Base-by-base conservation (phyloP, 805 yeast genomes). In the Limtongozyma cylindracea region DNA sequence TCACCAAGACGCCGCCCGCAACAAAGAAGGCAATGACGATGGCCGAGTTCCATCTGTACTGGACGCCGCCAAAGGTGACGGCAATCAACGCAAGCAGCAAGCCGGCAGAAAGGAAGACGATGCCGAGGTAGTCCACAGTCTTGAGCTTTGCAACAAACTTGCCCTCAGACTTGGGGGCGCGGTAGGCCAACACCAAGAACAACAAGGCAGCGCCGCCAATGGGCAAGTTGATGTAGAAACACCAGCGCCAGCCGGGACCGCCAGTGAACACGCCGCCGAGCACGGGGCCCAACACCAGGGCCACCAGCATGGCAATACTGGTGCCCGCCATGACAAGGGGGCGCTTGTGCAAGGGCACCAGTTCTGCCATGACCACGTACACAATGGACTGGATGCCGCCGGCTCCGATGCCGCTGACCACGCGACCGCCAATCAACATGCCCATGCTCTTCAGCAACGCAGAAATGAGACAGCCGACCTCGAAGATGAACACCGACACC, bases 221-320 rank as follows among this genome's bases (percentile, higher is more conserved):
- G 3, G 78, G 76, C 17, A 72, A 38, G 38, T 70, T 71, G 29
- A 72, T 50, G 41, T 62, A 72, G 36, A 69, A 72, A 32, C 76
- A 63, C 77, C 80, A 69, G 33, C 80, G 49, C 80, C 80, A 71
- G n/a, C 61, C 43, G 4, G 53, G 61, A 23, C 55, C 44, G 3
- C 60, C 41, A 2, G 73, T 53, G 25, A 71, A 57, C 0, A 64
- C 67, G 15, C 78, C 78, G 9, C 77, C 78, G 12, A 69, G 35
- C 18, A 66, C 43, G 0, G 80, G 78, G 1, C 78, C 78, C 12
- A 52, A 29, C 6, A 61, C 64, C 6, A 60, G 49, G 0, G 70
- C 56, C 2, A 57, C 40, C 0, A 60, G 55, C 31, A 53, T 63
- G 0, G 55, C 49, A 5, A 47, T 37, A 1, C 56, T 53, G 15